Conservation (phyloP, 2,329 filamentous ascomycete species). For the Colletotrichum caudatum region DNA sequence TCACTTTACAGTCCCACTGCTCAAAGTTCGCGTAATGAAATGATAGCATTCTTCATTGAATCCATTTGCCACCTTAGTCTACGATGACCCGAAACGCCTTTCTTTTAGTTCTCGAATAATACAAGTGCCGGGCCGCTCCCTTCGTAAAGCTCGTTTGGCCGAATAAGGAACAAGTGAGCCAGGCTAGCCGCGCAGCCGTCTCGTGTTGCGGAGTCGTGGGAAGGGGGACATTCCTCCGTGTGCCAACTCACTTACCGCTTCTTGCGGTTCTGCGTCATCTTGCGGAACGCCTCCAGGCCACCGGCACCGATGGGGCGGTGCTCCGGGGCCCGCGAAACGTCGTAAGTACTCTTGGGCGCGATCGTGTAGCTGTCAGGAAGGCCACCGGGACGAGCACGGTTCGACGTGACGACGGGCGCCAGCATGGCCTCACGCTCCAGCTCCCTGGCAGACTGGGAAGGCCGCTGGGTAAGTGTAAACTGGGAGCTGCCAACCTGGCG, state of each 20-base stretch:
- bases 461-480: constrained; percentile 64
- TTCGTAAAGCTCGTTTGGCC: neutral
- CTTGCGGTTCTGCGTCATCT: constrained; percentile 74
- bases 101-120: constrained; percentile 32
- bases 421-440: constrained; percentile 70
- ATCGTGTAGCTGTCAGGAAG: constrained; percentile 70
- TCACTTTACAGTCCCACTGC: neutral
- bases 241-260: constrained; percentile 51
- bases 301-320: constrained; percentile 72
- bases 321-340: constrained; percentile 62
- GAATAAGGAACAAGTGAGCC: neutral
- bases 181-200: neutral
- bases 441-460: constrained; percentile 57
- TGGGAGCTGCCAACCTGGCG: constrained; percentile 60
- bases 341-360: constrained; percentile 72
- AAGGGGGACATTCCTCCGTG: neutral
- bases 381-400: constrained; percentile 68
- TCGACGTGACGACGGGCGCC: constrained; percentile 65
- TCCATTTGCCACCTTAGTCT: constrained; percentile 5
- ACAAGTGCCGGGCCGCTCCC: constrained; percentile 12
- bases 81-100: constrained; percentile 30
- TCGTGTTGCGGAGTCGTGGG: too few relatives aligned
- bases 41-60: constrained; percentile 18
- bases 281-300: constrained; percentile 73
- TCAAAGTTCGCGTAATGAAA: neutral